Evolutionary conservation across 176 grass and related monocot genomes (phyloP), one percentile per base, ranked within the genome.

Genomic region (Microstegium vimineum): DNA sequence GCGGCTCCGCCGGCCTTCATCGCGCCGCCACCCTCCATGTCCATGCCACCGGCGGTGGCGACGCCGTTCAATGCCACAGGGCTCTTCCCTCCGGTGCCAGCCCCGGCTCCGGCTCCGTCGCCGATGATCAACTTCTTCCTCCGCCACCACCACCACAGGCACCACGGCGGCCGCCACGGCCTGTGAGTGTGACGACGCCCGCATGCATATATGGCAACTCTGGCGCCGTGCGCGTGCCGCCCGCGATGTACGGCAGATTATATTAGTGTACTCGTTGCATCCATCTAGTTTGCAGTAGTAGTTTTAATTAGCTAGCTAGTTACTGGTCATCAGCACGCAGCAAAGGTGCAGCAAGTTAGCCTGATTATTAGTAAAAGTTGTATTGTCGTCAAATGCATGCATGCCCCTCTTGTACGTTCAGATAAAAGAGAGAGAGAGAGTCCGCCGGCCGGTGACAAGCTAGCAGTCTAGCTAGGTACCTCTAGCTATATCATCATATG

Each of bases 91-190:
- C 62, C 70, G 1, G 77, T 73, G 1, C 63, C 87, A 7, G 30
- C 90, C 3, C 90, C 90, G 1, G 30, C 79, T 3, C 79, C 84
- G 78, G 78, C 78, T 1, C 78, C 78, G 15, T 69, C 78, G 5
- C 78, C 78, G 22, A 56, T 81, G 8, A 12, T 71, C 67, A 34
- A 70, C 6, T 86, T 86, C 45, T 75, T 81, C 22, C 80, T 88
- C 5, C 79, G 31, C 61, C 88, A 88, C 51, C 85, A 76, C 79
- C 87, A 77, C 8, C 89, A 87, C 59, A 49, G 73, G 17, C 89
- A 84, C 76, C 83, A 91, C 32, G 73, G 47, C 5, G 47, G 73
- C 32, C 92, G 69, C 22, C 92, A 94, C 17, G 82, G 86, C 8
- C 59, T 80, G 17, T 90, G 34, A 90, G 47, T 80, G 17, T 90